Conservation (phyloP, 2,329 filamentous ascomycete species). For the Phialophora tarda region DNA sequence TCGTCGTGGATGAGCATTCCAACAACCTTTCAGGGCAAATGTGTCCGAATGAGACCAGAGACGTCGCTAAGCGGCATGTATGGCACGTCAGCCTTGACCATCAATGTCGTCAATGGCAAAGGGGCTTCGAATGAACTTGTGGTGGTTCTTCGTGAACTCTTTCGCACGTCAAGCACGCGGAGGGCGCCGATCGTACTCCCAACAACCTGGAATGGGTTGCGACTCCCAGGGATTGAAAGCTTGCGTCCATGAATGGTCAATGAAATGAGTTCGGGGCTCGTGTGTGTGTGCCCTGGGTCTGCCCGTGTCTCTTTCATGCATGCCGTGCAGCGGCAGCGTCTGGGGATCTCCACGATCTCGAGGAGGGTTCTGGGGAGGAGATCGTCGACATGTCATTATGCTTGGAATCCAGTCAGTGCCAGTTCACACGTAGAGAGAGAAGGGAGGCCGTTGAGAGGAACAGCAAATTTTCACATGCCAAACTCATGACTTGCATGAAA, state of each 20-base stretch:
- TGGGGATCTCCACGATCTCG: slow-evolving; percentile 20
- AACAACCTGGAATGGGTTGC: slow-evolving; percentile 12
- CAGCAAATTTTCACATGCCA: slow-evolving; percentile 26
- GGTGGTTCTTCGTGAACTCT: neutral
- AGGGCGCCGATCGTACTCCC: slow-evolving; percentile 17
- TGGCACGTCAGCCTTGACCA: neutral
- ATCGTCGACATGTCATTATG: neutral
- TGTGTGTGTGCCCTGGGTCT: neutral
- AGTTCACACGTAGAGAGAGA: neutral
- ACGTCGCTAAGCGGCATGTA: neutral
- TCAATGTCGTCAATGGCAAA: slow-evolving; percentile 7
- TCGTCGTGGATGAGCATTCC: neutral
- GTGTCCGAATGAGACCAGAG: neutral
- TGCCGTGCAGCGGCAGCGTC: slow-evolving; percentile 3
- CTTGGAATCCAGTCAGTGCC: neutral
- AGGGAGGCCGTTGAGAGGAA: neutral
- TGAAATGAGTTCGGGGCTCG: neutral
- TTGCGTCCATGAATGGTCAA: neutral
- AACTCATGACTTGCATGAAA: slow-evolving; percentile 17
- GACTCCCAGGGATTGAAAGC: neutral
- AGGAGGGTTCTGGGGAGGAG: slow-evolving; percentile 7
- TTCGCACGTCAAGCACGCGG: slow-evolving; percentile 10
- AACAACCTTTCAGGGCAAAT: neutral
- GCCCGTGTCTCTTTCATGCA: slow-evolving; percentile 9
- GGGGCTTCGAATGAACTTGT: neutral